Evolutionary conservation across 805 yeast species (phyloP).

Genomic region (Lipomyces starkeyi): DNA sequence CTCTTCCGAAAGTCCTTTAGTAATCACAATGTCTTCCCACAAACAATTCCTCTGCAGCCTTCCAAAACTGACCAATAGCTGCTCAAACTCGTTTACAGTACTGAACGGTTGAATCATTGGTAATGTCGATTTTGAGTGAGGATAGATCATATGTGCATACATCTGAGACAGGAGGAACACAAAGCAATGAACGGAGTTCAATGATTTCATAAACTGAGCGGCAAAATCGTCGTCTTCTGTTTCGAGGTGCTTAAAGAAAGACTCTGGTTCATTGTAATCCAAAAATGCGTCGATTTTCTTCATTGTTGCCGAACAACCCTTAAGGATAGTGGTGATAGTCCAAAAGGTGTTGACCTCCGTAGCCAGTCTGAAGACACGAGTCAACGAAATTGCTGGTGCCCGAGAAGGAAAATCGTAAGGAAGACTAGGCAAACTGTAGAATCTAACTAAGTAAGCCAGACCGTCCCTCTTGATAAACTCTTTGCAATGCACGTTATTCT

Average conservation of each 20-base stretch:
- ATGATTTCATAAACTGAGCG: constrained; percentile 16
- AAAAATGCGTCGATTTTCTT: constrained; percentile 18
- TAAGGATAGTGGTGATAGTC: constrained; percentile 21
- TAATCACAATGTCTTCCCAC: constrained; percentile 41
- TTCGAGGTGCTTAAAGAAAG: constrained; percentile 26
- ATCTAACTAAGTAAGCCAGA: constrained; percentile 34
- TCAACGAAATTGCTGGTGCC: constrained; percentile 35
- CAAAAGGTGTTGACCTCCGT: constrained; percentile 20
- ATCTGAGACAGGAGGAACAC: constrained; percentile 35
- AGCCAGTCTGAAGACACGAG: constrained; percentile 27
- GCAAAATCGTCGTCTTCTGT: constrained; percentile 18
- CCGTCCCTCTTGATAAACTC: constrained; percentile 43
- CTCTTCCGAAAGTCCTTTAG: constrained; percentile 27
- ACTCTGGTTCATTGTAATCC: constrained; percentile 19
- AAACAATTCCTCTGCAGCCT: constrained; percentile 41
- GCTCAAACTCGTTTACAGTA: constrained; percentile 17
- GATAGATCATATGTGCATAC: constrained; percentile 28
- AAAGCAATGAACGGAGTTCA: constrained; percentile 33
- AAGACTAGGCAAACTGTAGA: constrained; percentile 39
- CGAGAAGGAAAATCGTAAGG: constrained; percentile 46
- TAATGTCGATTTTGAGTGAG: constrained; percentile 34
- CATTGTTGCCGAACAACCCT: constrained; percentile 20
- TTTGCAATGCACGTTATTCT: constrained; percentile 42
- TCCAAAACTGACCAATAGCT: constrained; percentile 39
- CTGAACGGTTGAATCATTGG: constrained; percentile 37